Conservation (phyloP, 2,329 filamentous ascomycete species). For the Diaporthe vaccinii region DNA sequence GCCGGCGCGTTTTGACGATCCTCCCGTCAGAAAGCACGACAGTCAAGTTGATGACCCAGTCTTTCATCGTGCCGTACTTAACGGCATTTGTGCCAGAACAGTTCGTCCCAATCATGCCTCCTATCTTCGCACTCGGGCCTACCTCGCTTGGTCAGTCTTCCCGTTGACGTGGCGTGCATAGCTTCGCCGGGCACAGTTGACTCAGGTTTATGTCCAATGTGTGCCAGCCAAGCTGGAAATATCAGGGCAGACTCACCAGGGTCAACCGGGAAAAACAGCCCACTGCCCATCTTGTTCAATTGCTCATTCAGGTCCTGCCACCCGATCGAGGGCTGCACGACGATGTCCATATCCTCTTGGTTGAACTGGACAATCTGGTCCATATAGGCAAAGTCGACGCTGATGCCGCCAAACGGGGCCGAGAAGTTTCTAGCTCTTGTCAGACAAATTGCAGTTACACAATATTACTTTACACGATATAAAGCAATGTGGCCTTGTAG, state of each 20-base stretch:
- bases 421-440: conserved; percentile 74
- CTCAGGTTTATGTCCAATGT: not conserved
- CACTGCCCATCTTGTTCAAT: conserved; percentile 75
- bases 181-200: not conserved
- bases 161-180: not conserved
- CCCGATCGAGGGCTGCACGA: conserved; percentile 91
- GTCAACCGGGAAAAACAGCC: conserved; percentile 92
- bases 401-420: conserved; percentile 87
- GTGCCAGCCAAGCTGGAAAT: not conserved
- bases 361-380: conserved; percentile 84
- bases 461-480: too few relatives aligned
- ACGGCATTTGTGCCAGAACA: conserved; percentile 85
- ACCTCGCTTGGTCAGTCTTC: not conserved
- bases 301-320: conserved; percentile 90
- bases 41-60: conserved; percentile 83
- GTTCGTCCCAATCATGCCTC: conserved; percentile 86
- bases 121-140: conserved; percentile 79
- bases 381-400: conserved; percentile 92
- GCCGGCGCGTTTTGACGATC: conserved; percentile 81
- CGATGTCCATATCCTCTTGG: conserved; percentile 90
- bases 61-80: conserved; percentile 87
- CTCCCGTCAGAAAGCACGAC: conserved; percentile 84
- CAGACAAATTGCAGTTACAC: not conserved
- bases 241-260: conserved; percentile 67
- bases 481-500: too few relatives aligned